Base-by-base conservation (phyloP, 2,329 filamentous ascomycete genomes). In the Penicillium janthinellum region DNA sequence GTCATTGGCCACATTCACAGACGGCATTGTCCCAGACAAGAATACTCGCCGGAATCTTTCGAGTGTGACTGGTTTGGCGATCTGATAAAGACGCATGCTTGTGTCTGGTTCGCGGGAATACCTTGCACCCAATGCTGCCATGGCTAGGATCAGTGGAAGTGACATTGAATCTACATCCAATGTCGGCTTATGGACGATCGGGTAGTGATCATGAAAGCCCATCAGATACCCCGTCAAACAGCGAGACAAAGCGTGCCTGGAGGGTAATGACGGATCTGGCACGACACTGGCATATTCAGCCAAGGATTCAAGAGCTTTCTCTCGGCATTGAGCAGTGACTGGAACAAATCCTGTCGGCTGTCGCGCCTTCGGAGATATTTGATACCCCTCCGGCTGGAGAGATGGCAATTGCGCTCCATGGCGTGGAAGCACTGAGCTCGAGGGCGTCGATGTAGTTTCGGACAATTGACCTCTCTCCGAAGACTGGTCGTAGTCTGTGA, bases 21-120 rank as follows among this genome's bases (percentile, higher is more conserved):
- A 28, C n/a, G 54, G 52, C 48, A 56, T 34, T 22, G 51, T 59
- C 2, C 67, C 60, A 25, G 68, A 72, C 25, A 71, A 70, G 12
- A 71, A 68, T 7, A 70, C 65, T 28, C 71, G 59, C 1, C 71
- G 72, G 3, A 72, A 65, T 56, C 73, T 70, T 34, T 75, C 72
- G 22, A 75, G 53, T 2, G 70, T 73, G 12, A 75, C 67, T 1
- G 70, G 66, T 49, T 72, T 73, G 31, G 72, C 72, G 14, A 73
- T 65, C 17, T 69, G 69, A 37, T 72, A 75, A 2, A 75, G 62
- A n/a, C 59, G 67, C 60, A 71, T 64, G 42, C 72, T 73, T 1
- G 71, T 73, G 6, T 73, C 71, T 12, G 70, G 72, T 49, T 75
- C 72, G 1, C 72, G 67, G 44, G 71, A 73, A 41, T 75, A 75